Base-by-base conservation (phyloP, 306 rosid species). In the Alnus glutinosa region DNA sequence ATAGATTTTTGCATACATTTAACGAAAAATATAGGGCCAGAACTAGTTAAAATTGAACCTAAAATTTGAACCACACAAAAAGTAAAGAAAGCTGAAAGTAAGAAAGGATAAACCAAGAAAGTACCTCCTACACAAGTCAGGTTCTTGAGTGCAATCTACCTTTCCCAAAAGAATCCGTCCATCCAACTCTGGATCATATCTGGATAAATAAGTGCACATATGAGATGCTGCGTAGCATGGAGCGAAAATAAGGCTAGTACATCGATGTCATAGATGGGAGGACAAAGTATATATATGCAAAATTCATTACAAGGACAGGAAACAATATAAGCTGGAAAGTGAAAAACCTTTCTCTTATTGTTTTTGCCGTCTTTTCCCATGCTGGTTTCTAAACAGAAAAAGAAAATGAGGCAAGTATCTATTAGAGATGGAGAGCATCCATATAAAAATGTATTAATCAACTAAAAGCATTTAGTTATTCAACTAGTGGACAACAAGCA, bases 111-210 rank as follows among this genome's bases (percentile, higher is more conserved):
- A 54, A 70, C 74, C 58, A 18, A 69, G 73, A 16, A 50, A 61
- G 55, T 91, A 95, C 99, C 95, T 93, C 87, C 83, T 87, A 86
- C 99, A 95, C 82, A 95, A 86, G 78, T 95, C 97, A 73, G 59
- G 84, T 69, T 92, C 96, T 75, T 57, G 51, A 16, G 98, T 95
- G 90, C 99, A 95, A 86, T 95, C 98, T 52, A 95, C 96, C 82
- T 90, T 92, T 2, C 77, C 94, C 86, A 93, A 46, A 82, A 95
- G 75, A 76, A 95, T 90, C 48, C 99, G 94, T 55, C 99, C 97
- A 85, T 95, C 99, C 42, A 89, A 57, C 81, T 95, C 99, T 49
- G 96, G 99, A 74, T 95, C 98, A 80, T 91, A 95, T 82, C 99
- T 95, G 87, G 80, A 75, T 70, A 81, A 67, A 81, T 39, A 85